These are phyloP conservation scores for Podospora appendiculata DNA, from an alignment of 495 filamentous ascomycete species.

Conservation along the genomic window DNA sequence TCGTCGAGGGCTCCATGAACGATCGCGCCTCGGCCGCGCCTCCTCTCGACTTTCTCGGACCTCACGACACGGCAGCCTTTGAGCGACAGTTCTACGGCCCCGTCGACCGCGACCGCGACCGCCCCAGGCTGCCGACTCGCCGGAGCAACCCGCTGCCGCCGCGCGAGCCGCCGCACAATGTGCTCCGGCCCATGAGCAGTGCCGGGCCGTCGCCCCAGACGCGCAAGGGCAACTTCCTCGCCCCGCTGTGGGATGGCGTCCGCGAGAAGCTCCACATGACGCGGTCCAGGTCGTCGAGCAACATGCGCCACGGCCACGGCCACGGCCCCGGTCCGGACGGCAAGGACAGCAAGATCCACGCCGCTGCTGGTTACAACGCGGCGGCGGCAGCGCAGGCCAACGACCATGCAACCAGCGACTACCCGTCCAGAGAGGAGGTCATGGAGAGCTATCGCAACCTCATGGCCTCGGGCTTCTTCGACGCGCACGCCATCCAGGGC, in stretches of 20 bases:
- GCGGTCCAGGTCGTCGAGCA: conserved; percentile 15
- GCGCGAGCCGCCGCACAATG: neutral
- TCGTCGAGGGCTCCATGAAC: conserved; percentile 71
- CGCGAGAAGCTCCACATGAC: conserved; percentile 19
- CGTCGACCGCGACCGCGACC: neutral
- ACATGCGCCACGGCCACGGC: conserved; percentile 6
- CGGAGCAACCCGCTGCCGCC: neutral
- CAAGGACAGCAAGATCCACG: neutral
- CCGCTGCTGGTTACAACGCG: neutral
- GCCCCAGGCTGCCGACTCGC: neutral
- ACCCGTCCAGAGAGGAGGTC: conserved; percentile 38
- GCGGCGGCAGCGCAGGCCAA: neutral
- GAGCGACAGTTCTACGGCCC: conserved; percentile 24
- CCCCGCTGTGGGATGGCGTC: conserved; percentile 26
- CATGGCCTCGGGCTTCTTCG: conserved; percentile 40
- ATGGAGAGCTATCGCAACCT: conserved; percentile 37
- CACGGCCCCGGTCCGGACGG: neutral
- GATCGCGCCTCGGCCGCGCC: conserved; percentile 64
- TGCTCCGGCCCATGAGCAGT: conserved; percentile 6
- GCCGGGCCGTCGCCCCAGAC: neutral
- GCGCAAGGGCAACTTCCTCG: conserved; percentile 15
- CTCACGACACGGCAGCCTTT: conserved; percentile 30
- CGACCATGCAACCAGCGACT: neutral
- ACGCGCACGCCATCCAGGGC: conserved; percentile 38
- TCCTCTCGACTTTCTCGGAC: conserved; percentile 52